Percentiles rank a stretch among this genome's conserved stretches.
Evolutionary conservation across 2,329 filamentous ascomycete genomes (phyloP).

Genomic region (Penicillium sp.): DNA sequence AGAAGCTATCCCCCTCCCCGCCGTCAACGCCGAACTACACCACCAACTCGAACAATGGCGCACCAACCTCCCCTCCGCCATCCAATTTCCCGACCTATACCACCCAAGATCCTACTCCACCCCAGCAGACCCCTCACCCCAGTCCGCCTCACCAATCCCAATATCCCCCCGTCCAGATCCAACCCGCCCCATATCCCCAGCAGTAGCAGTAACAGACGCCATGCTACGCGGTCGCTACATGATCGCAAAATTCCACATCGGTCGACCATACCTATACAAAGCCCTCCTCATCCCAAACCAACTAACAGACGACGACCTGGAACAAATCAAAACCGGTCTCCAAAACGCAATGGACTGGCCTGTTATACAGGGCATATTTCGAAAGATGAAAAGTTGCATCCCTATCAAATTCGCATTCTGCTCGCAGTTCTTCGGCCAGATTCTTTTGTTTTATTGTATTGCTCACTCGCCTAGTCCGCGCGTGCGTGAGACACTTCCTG

Average conservation of each 20-base stretch:
- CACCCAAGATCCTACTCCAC: conserved; percentile 14
- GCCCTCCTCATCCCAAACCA: conserved; percentile 37
- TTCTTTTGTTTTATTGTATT: conserved; percentile 42
- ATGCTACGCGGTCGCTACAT: conserved; percentile 37
- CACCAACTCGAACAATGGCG: conserved; percentile 56
- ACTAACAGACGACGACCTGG: conserved; percentile 39
- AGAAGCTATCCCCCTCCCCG: conserved; percentile 45
- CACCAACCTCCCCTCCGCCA: conserved; percentile 46
- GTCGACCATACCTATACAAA: conserved; percentile 42
- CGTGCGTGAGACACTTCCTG: conserved; percentile 35
- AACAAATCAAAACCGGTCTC: conserved; percentile 38
- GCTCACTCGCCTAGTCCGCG: conserved; percentile 35
- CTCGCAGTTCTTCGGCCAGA: conserved; percentile 43
- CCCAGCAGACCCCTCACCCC: conserved; percentile 18
- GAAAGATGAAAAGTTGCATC: conserved; percentile 41
- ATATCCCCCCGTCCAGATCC: conserved; percentile 18
- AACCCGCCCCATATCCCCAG: conserved; percentile 30
- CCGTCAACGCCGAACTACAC: conserved; percentile 50
- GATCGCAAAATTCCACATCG: conserved; percentile 42
- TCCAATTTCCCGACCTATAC: conserved; percentile 43
- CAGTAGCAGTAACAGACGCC: conserved; percentile 34
- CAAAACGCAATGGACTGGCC: conserved; percentile 43
- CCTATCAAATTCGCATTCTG: conserved; percentile 43
- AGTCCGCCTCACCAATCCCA: conserved; percentile 20
- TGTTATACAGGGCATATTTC: conserved; percentile 37